phyloP scores from a whole-genome alignment of 495 filamentous ascomycete species.

The Aspergillus carlsbadensis region DNA sequence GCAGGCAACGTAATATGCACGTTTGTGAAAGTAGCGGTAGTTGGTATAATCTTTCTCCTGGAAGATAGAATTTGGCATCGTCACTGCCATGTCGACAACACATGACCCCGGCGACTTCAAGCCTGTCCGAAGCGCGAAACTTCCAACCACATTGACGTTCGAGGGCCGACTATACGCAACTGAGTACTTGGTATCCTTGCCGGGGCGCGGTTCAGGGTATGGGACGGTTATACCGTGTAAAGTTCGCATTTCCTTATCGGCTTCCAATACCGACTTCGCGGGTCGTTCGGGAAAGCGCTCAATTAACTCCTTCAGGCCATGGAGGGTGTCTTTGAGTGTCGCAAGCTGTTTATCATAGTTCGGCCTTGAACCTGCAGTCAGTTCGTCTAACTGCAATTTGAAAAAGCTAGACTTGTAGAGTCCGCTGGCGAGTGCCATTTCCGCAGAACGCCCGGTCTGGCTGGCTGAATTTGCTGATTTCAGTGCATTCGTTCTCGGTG shows the following conservation, averaged over 20 bases:
- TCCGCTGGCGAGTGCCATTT: conserved; percentile 44
- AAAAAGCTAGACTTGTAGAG: conserved; percentile 72
- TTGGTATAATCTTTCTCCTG: conserved; percentile 95
- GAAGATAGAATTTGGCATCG: conserved; percentile 76
- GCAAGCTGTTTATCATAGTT: conserved; percentile 65
- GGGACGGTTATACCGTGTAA: conserved; percentile 67
- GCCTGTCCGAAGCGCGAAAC: conserved; percentile 76
- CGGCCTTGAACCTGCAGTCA: conserved; percentile 66
- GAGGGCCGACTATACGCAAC: conserved; percentile 72
- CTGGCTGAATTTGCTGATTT: conserved; percentile 11
- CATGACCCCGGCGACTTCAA: conserved; percentile 56
- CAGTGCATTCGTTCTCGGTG: not conserved
- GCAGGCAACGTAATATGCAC: conserved; percentile 86
- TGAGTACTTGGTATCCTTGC: conserved; percentile 73
- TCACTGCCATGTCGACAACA: conserved; percentile 77
- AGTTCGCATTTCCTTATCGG: conserved; percentile 65
- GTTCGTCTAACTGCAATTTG: conserved; percentile 83
- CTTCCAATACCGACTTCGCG: conserved; percentile 60
- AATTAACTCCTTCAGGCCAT: conserved; percentile 70
- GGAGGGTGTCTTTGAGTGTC: conserved; percentile 67
- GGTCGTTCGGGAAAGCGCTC: conserved; percentile 61
- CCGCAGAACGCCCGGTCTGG: conserved; percentile 31
- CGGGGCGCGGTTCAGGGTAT: conserved; percentile 75
- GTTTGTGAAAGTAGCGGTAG: conserved; percentile 90
- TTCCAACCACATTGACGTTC: conserved; percentile 84